Evolutionary conservation across 768 basidiomycete genomes (phyloP), one percentile per base, ranked within the genome.

Genomic region (Dentipellis sp.): DNA sequence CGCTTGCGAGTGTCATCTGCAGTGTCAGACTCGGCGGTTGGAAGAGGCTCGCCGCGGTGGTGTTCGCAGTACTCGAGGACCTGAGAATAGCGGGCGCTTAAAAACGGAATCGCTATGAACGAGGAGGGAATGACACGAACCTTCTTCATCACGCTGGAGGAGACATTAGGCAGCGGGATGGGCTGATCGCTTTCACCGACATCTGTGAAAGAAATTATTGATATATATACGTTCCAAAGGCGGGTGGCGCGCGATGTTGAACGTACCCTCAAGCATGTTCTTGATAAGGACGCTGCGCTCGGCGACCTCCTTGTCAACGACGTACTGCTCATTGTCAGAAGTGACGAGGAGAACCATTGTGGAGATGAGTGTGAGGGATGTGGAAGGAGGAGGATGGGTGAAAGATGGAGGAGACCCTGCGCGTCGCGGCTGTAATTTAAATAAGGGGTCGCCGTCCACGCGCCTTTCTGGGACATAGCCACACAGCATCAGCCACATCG

Each of bases 11-110:
- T 89, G 74, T 98, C 97, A 58, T 98, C 95, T 64, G 88, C 87
- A 58, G 75, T 81, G 64, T 91, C 87, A 47, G 85, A 75, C 62
- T 93, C 91, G 10, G 86, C 78, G 40, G 86, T 77, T 16, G 97
- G 97, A 40, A 97, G 80, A n/a, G 94, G 93, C 72, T 99, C 97
- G 62, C 88, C 88, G 64, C 91, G 88, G 74, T 99, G 97, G 73
- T 98, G 94, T 67, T 97, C 94, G 81, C 97, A 98, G 79, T 97
- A 99, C 69, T 99, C 95, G 34, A 99, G 78, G 58, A 98, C 94
- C 92, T 99, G 61, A 17, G 42, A 8, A 14, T 19, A 14, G 8
- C 42, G n/a, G 42, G 42, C 42, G 42, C 42, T 45, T 45, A 45
- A 45, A 1, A 45, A 45, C 42, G 16, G 10, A 17, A 45, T 45